Base-by-base conservation (phyloP, 805 yeast genomes). In the Cyberlindnera galapagoensis region DNA sequence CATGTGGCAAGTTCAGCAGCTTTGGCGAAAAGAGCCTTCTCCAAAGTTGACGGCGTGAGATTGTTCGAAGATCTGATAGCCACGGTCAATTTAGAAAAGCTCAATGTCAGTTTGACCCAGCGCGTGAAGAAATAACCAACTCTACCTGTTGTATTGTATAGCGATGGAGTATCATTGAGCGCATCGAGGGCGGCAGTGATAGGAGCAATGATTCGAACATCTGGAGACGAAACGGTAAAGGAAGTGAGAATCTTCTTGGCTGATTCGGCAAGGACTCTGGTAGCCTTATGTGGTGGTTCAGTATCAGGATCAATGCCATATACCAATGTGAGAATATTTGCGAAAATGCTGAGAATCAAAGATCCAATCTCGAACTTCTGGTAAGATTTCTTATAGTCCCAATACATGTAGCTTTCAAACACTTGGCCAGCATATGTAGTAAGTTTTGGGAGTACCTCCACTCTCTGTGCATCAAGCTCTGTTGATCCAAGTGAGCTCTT, bases 391-490 rank as follows among this genome's bases (percentile, higher is more conserved):
- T 62, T 59, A 53, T 75, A 87, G 41, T 75, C 70, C 82, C 94
- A 85, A 48, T 69, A 73, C 4, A 68, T 58, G 43, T 78, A 82
- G 43, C 83, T 76, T 47, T 86, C 95, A 56, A 77, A 84, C 0
- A 83, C 71, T 31, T 71, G 71, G n/a, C 83, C 56, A 24, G 76
- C 60, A 52, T 80, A 82, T 5, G 60, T 52, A 2, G 71, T 60
- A 28, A 83, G 57, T 34, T 69, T 69, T 14, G 69, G 62, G 21
- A 87, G 54, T 5, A 82, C 73, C 7, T 67, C 69, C 5, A 73
- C 57, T 49, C 77, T 78, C 14, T 49, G 52, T 9, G 53, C 21
- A 10, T 67, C 47, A 31, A 64, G 62, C 2, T 49, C 43, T 5
- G 66, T 60, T 9, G 60, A 54, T 10, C 62, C 43, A 6, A 60